Evolutionary conservation across 805 yeast species (phyloP), one percentile per base, ranked within the genome.

Genomic region (Saturnispora dispora): DNA sequence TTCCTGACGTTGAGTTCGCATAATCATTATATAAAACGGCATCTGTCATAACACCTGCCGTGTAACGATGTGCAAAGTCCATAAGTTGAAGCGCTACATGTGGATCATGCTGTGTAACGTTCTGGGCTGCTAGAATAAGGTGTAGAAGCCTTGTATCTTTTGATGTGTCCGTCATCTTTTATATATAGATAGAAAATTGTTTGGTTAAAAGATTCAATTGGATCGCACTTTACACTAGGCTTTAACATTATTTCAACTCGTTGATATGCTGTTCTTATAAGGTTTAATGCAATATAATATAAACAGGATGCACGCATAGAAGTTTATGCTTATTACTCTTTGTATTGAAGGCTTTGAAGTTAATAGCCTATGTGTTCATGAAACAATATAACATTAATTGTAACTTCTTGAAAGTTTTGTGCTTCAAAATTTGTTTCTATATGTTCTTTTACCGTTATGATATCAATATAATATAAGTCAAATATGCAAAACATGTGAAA

Each of bases 51-150:
- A 93, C 85, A 5, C 89, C 83, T 23, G 84, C 75, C 4, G 99
- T 88, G 72, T 93, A 93, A 55, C 84, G 68, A 68, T 87, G 84
- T 13, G 99, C 98, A 71, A 93, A 93, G 65, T 93, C 99, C 96
- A 95, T 88, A 52, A 93, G 73, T 65, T 93, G 98, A 23, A 95
- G 67, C 0, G 98, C 96, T 3, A 93, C 98, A 52, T 89, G 95
- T 63, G 93, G 98, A 65, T 93, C 96, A 68, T 91, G 93, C 53
- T 85, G 80, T 52, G 85, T 87, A 27, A 93, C 86, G 1, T 95
- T 90, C 69, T 91, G 95, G 0, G 97, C 85, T 15, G 98, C 98
- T 61, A 93, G 78, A 33, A 93, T 84, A 64, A 93, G 72, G 64
- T 91, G 97, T 45, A 93, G 71, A 54, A 95, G 76, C 53, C 97